These are phyloP conservation scores for Luffa acutangula DNA, from an alignment of 306 rosid species.

Conservation along the genomic window DNA sequence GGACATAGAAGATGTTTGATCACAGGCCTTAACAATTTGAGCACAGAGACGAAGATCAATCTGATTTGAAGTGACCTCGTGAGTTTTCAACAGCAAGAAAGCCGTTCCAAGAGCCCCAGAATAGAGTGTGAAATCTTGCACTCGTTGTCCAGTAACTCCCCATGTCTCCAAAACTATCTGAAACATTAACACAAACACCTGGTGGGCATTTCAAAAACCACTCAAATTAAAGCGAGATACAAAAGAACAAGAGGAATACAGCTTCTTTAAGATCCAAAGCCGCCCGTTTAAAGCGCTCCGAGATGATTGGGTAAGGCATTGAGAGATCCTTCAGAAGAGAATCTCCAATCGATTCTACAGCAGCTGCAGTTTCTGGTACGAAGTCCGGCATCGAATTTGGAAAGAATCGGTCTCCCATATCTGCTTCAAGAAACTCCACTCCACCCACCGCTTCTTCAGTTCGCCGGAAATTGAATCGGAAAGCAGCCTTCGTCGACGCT, in stretches of 20 bases:
- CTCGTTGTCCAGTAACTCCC: slow-evolving; percentile 34
- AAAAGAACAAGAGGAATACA: slow-evolving; percentile 16
- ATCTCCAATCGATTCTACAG: slow-evolving; percentile 27
- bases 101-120: slow-evolving; percentile 66
- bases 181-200: slow-evolving; percentile 26
- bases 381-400: slow-evolving; percentile 50
- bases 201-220: slow-evolving; percentile 6
- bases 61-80: slow-evolving; percentile 27
- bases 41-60: slow-evolving; percentile 51
- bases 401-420: slow-evolving; percentile 58
- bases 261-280: slow-evolving; percentile 73
- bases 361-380: slow-evolving; percentile 34
- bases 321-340: slow-evolving; percentile 46
- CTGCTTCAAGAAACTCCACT: neutral
- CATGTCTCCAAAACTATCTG: slow-evolving; percentile 54
- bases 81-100: slow-evolving; percentile 50
- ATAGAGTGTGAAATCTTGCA: slow-evolving; percentile 47
- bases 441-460: neutral
- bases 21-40: slow-evolving; percentile 57
- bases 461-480: neutral
- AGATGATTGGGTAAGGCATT: slow-evolving; percentile 43
- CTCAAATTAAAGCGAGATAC: neutral
- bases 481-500: neutral
- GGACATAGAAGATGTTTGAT: slow-evolving; percentile 41
- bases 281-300: slow-evolving; percentile 56